Base-by-base conservation (phyloP, 306 rosid genomes). In the Crataegus laevigata region DNA sequence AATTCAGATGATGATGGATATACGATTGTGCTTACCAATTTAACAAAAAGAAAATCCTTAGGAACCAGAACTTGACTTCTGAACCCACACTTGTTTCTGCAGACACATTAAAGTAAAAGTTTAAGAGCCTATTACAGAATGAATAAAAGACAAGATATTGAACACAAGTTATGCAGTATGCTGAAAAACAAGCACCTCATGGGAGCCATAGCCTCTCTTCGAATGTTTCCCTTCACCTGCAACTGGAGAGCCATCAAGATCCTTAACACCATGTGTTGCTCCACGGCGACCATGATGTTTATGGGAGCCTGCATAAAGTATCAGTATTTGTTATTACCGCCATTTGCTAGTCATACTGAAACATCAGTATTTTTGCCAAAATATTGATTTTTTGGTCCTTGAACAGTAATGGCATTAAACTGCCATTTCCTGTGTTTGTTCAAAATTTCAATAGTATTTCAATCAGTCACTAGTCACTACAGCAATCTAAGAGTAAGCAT, bases 61-160 rank as follows among this genome's bases (percentile, higher is more conserved):
- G 24, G 90, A 82, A 77, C 93, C 96, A 81, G 91, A 85, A 85
- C 91, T 85, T 30, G 91, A 83, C 82, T 91, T 91, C 80, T 88
- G 93, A 82, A 91, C 89, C 96, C 96, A 91, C 69, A 91, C 89
- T 84, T 88, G 93, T 81, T 87, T 91, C 96, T 91, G 91, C 87
- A 83, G 38, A 81, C 83, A 51, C 62, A 69, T 36, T 6, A n/a
- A 57, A 47, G 84, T 65, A 75, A 25, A 77, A 13, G 43, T 64
- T 32, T 26, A 68, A 80, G 42, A 65, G 51, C 66, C 69, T 69
- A 80, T 34, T 12, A 72, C 30, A 75, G 55, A 71, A 69, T 45
- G 21, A 75, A 62, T 60, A 32, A 63, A 71, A 71, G 70, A 42
- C 0, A 59, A 17, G 47, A 68, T 13, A 34, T 24, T 9, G 68